Base-by-base conservation (phyloP, 2,329 filamentous ascomycete genomes). In the Trichoderma afroharzianum region DNA sequence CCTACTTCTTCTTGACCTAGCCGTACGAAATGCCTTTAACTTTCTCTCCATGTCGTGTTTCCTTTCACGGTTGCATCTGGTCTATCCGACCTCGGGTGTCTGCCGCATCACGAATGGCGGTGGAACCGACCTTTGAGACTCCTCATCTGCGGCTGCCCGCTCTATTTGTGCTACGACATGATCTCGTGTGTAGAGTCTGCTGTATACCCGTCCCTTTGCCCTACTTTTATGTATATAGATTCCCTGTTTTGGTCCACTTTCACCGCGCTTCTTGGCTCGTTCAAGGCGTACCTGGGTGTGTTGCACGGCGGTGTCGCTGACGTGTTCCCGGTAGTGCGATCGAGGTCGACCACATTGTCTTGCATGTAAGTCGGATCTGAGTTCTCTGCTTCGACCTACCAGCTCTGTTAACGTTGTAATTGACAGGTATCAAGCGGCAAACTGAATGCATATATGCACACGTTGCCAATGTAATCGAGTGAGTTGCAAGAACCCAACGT, bases 381-480 rank as follows among this genome's bases (percentile, higher is more conserved):
- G 6, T 21, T 26, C 26, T 50, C 33, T 32, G 7, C 11, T 3
- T 32, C n/a, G 9, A 24, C n/a, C 36, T 50, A 26, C 36, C 26
- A 12, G 32, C 55, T 14, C 36, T 15, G 28, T 15, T 68, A n/a
- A 68, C 36, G 12, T 12, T 18, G 39, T 4, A 32, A 78, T 79
- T 79, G 78, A 79, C 80, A 85, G 92, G 91, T 79, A 90, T 93
- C 76, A 95, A 94, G 81, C 85, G 93, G 58, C 91, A 94, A 78
- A 92, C 91, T 0, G 86, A 88, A 74, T 95, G 93, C 81, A 87
- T 86, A 80, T 95, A 95, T 82, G 92, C 91, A 0, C 88, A 89
- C 63, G 90, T 94, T 33, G 93, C 93, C 59, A 93, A 94, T 78
- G 83, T 94, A 50, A 87, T 95, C 57, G 92, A 93, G 90, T 92